Percentiles rank a stretch among this genome's conserved stretches.
Conservation (phyloP, 768 basidiomycete genomes). For the Lentinula sp. region DNA sequence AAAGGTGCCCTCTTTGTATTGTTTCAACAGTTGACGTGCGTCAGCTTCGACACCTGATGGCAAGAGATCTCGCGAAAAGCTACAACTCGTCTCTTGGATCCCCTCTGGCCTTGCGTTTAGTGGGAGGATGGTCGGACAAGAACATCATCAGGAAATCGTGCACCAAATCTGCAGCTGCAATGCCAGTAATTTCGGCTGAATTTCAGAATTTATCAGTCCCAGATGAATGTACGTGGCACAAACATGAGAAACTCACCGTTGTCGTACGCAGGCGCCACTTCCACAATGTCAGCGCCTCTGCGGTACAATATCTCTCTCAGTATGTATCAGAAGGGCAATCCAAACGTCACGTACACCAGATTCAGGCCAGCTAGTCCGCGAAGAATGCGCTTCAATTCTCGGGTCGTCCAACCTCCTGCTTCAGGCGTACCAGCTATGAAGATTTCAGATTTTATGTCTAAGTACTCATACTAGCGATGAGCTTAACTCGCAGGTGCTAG, state of each 20-base stretch:
- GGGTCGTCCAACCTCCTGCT: constrained; percentile 78
- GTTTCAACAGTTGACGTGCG: neutral
- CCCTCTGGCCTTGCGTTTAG: constrained; percentile 13
- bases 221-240: neutral
- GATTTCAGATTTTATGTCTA: neutral
- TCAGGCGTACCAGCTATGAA: constrained; percentile 75
- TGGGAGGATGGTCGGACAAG: constrained; percentile 34
- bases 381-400: constrained; percentile 76
- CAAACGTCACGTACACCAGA: constrained; percentile 52
- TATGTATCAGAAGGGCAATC: neutral
- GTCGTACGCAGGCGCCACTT: constrained; percentile 72
- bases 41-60: neutral
- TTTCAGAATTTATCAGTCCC: neutral
- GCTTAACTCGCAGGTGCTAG: constrained; percentile 72
- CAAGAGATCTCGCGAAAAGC: neutral
- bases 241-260: constrained; percentile 35
- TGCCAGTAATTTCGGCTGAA: constrained; percentile 60
- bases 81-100: constrained; percentile 22
- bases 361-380: constrained; percentile 76
- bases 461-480: neutral
- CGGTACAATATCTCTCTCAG: neutral
- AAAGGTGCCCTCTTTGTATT: neutral
- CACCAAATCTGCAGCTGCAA: constrained; percentile 63
- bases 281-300: constrained; percentile 69
- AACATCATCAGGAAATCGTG: constrained; percentile 66